Evolutionary conservation across 768 basidiomycete species (phyloP).

Genomic region (Hemileccinum rubropunctum): DNA sequence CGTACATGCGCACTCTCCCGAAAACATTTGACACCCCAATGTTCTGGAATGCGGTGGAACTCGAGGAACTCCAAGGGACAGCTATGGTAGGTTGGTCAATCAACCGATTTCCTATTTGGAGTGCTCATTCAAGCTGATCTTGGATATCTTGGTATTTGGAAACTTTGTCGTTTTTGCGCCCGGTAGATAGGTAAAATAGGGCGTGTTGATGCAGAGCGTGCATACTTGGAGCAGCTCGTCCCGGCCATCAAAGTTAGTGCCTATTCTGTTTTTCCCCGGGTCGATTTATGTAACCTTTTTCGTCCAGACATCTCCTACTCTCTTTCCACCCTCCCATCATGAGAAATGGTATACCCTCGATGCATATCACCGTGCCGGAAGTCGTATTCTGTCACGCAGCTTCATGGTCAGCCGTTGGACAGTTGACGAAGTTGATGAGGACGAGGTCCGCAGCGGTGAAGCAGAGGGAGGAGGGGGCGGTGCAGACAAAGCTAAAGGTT

Average conservation of each 20-base stretch:
- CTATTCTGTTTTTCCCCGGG: background rate
- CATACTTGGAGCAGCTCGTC: constrained; percentile 62
- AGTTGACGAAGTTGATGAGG: constrained; percentile 27
- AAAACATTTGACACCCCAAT: constrained; percentile 82
- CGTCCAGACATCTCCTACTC: constrained; percentile 58
- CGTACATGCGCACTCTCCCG: constrained; percentile 51
- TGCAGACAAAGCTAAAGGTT: constrained; percentile 32
- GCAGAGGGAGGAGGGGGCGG: constrained; percentile 37
- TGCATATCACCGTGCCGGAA: constrained; percentile 86
- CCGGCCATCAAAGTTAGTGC: constrained; percentile 66
- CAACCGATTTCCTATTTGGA: background rate
- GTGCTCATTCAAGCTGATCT: background rate
- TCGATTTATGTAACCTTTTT: background rate
- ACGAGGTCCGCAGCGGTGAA: constrained; percentile 9
- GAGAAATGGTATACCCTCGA: constrained; percentile 59
- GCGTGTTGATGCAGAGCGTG: constrained; percentile 72
- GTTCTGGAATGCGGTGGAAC: constrained; percentile 83
- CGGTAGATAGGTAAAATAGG: constrained; percentile 74
- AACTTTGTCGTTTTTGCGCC: background rate
- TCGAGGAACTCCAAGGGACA: constrained; percentile 76
- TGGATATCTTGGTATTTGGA: background rate
- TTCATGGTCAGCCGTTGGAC: constrained; percentile 76
- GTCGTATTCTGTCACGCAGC: constrained; percentile 87
- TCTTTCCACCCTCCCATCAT: constrained; percentile 60
- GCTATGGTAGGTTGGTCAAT: constrained; percentile 73